A percentile compares a stretch with the other conserved stretches of the same genome.
These are phyloP conservation scores for Citrus cavaleriei DNA, from an alignment of 345 rosid species.

Conservation along the genomic window DNA sequence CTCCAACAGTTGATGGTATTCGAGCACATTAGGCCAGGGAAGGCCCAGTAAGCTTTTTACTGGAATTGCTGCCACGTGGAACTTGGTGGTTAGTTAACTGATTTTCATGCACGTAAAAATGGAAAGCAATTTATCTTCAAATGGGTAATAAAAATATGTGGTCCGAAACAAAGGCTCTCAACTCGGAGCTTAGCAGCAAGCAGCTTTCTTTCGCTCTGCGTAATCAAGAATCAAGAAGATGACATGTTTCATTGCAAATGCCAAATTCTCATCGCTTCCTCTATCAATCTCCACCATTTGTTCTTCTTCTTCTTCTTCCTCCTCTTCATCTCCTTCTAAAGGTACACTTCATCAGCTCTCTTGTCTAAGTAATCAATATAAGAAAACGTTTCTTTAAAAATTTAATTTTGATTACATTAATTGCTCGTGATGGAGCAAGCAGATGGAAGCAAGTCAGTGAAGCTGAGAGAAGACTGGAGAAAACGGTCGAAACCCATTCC, in stretches of 20 bases:
- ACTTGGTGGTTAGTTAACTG: too few relatives aligned
- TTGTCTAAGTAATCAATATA: neutral
- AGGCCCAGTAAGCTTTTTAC: too few relatives aligned
- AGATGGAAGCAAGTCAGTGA: slow-evolving; percentile 46
- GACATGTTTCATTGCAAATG: slow-evolving; percentile 31
- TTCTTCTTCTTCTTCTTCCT: slow-evolving; percentile 36
- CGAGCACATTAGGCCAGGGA: too few relatives aligned
- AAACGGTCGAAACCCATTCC: slow-evolving; percentile 80
- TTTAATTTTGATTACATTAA: neutral
- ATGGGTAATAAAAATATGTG: neutral
- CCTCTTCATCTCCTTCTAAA: slow-evolving; percentile 44
- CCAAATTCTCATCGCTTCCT: slow-evolving; percentile 30
- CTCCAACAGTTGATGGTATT: too few relatives aligned
- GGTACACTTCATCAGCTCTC: slow-evolving; percentile 19
- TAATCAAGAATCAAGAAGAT: slow-evolving; percentile 9
- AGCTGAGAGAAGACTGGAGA: slow-evolving; percentile 84
- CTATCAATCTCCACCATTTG: slow-evolving; percentile 31
- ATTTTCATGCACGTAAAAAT: too few relatives aligned
- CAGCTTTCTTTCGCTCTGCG: neutral
- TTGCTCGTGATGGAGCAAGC: neutral
- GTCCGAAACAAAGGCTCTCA: neutral
- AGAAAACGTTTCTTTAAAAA: neutral
- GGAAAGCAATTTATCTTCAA: neutral
- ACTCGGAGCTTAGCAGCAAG: neutral
- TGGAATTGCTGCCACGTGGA: too few relatives aligned